Evolutionary conservation across 2,329 filamentous ascomycete species (phyloP), one percentile per base, ranked within the genome.

Genomic region (Trichoderma sp.): DNA sequence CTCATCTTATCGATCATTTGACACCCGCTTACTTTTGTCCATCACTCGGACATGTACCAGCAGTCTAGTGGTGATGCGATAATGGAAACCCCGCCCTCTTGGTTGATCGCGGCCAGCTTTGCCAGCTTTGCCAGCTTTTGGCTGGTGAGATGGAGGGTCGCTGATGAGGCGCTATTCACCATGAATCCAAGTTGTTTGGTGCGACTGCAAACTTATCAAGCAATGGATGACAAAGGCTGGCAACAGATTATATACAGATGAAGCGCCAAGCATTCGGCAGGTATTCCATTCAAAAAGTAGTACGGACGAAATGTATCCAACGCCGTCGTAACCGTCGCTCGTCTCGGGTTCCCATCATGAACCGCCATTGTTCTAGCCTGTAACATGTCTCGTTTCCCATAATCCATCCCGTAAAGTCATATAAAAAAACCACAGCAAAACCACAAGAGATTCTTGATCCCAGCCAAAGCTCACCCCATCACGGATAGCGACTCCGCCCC

Each of bases 401-500:
- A 29, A 5, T 25, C 48, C 15, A 2, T 54, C 13, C 52, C 52
- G 10, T 19, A 34, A 17, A 57, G 19, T 35, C 32, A 27, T n/a
- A n/a, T 17, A 27, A 22, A 35, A 35, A 56, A 22, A 12, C 1
- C 3, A 56, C n/a, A 35, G 6, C 2, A 25, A 37, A 56, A 3
- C 5, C 32, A 56, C 29, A 35, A 7, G 25, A 56, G 13, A 9
- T 8, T 9, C 32, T 37, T 15, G 4, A 50, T 35, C 12, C 29
- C 17, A 50, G 10, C 2, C 39, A 7, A n/a, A 50, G 15, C 35
- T 29, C 52, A 13, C 39, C 19, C 9, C 29, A 4, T 19, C 25
- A 52, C 12, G 66, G 70, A 67, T 79, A 78, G 64, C 77, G 75
- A 7, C 73, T 76, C 68, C 77, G 76, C 69, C 75, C 79, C 17